A percentile compares a stretch with the other conserved stretches of the same genome.
Conservation (phyloP, 2,329 filamentous ascomycete species). For the Cytospora schulzeri region DNA sequence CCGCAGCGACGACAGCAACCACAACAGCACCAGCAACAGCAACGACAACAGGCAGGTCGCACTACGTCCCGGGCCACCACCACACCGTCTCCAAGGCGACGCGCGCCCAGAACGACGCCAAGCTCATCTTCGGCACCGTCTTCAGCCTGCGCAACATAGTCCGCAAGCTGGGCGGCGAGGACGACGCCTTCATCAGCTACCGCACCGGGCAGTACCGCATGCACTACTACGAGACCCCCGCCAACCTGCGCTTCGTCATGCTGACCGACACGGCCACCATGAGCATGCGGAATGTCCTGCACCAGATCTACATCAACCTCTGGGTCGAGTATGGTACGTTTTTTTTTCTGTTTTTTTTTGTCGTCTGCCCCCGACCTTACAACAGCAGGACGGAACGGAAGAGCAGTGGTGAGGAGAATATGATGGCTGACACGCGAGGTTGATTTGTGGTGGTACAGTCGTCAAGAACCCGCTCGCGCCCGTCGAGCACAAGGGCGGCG, state of each 20-base stretch:
- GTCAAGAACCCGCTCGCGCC: slow-evolving; percentile 72
- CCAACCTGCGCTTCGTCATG: slow-evolving; percentile 94
- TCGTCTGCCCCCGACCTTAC: too few relatives aligned
- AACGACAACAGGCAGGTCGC: slow-evolving; percentile 16
- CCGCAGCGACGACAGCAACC: slow-evolving; percentile 26
- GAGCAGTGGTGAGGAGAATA: not conserved
- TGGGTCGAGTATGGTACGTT: slow-evolving; percentile 89
- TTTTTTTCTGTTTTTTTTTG: not conserved
- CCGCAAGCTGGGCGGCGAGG: slow-evolving; percentile 88
- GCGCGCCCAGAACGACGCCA: slow-evolving; percentile 73
- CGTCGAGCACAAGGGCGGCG: slow-evolving; percentile 68
- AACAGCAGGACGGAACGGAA: not conserved
- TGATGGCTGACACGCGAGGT: slow-evolving; percentile 20
- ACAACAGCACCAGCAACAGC: slow-evolving; percentile 19
- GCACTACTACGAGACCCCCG: slow-evolving; percentile 98
- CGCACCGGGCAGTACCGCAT: slow-evolving; percentile 95
- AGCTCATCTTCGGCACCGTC: slow-evolving; percentile 94
- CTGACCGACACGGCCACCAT: slow-evolving; percentile 86
- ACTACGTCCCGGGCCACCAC: not conserved
- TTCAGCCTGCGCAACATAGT: slow-evolving; percentile 97
- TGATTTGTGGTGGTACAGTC: slow-evolving; percentile 45
- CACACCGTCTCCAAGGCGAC: slow-evolving; percentile 13
- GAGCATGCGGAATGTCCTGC: slow-evolving; percentile 90
- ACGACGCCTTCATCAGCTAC: slow-evolving; percentile 94
- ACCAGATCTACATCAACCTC: slow-evolving; percentile 98